Percentiles rank a stretch among this genome's conserved stretches.
Evolutionary conservation across 2,329 filamentous ascomycete species (phyloP).

Genomic region (Exophiala sideris): DNA sequence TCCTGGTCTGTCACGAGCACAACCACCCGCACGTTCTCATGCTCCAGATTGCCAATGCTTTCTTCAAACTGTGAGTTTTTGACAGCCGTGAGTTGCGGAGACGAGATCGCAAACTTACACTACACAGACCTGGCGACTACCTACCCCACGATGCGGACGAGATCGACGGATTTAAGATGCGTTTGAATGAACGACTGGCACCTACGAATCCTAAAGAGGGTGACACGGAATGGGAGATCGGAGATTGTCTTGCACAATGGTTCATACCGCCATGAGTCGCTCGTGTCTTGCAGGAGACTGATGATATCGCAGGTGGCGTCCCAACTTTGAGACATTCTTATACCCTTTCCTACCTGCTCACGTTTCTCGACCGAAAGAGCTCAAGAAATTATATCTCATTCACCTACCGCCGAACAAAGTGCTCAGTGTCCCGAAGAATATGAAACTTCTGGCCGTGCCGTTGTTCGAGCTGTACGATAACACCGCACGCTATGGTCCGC

Average conservation of each 20-base stretch:
- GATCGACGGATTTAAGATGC: constrained; percentile 87
- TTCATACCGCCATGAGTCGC: background rate
- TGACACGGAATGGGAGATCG: constrained; percentile 75
- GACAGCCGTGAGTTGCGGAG: background rate
- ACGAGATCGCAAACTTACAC: background rate
- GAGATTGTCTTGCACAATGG: constrained; percentile 91
- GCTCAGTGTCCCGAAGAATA: constrained; percentile 95
- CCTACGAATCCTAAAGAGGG: constrained; percentile 79
- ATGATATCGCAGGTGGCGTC: constrained; percentile 61
- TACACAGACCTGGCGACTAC: constrained; percentile 77
- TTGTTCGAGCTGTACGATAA: constrained; percentile 99
- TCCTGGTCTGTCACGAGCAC: constrained; percentile 97
- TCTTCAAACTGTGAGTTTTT: constrained; percentile 77
- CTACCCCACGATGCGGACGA: constrained; percentile 83
- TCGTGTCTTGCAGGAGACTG: background rate
- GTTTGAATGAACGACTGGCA: constrained; percentile 88
- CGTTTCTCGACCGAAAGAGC: constrained; percentile 94
- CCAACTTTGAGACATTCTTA: constrained; percentile 99
- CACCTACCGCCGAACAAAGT: constrained; percentile 91
- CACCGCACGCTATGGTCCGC: constrained; percentile 87
- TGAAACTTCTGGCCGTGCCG: constrained; percentile 96
- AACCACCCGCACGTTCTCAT: constrained; percentile 98
- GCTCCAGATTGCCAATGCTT: constrained; percentile 98
- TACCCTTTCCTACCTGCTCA: constrained; percentile 97
- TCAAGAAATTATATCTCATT: constrained; percentile 98